These are phyloP conservation scores for Karstenula rhodostoma DNA, from an alignment of 2,329 filamentous ascomycete genomes.

Conservation along the genomic window DNA sequence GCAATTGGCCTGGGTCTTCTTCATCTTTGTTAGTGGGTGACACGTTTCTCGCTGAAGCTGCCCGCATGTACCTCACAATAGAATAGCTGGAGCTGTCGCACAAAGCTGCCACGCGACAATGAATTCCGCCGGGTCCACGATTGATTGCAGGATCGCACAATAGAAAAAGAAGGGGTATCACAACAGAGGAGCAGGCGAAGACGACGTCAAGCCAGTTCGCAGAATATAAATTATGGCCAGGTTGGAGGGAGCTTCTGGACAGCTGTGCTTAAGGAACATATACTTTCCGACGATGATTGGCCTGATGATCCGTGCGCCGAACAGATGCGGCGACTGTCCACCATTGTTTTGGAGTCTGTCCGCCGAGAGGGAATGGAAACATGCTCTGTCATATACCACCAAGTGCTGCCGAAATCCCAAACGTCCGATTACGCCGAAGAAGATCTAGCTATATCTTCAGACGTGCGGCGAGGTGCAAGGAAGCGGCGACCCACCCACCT, in stretches of 20 bases:
- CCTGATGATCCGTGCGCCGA: conserved; percentile 41
- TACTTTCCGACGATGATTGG: conserved; percentile 37
- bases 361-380: conserved; percentile 16
- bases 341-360: conserved; percentile 22
- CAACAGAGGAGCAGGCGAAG: conserved; percentile 26
- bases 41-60: conserved; percentile 5
- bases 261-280: conserved; percentile 44
- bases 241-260: conserved; percentile 41
- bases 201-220: conserved; percentile 33
- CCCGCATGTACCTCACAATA: conserved; percentile 25
- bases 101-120: conserved; percentile 29
- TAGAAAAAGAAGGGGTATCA: conserved; percentile 36
- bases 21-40: conserved; percentile 3
- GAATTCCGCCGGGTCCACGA: conserved; percentile 18
- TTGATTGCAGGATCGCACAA: conserved; percentile 4
- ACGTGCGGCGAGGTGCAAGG: conserved; percentile 10
- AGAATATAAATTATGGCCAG: conserved; percentile 23
- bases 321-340: conserved; percentile 23
- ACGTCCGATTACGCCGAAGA: neutral
- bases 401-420: neutral
- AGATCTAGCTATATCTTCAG: neutral
- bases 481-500: conserved; percentile 20
- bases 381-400: neutral
- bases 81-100: conserved; percentile 27
- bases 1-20: neutral